A percentile compares a stretch with the other conserved stretches of the same genome.
phyloP scores from a whole-genome alignment of 1,139 yeast species.

The Candida sp. region DNA sequence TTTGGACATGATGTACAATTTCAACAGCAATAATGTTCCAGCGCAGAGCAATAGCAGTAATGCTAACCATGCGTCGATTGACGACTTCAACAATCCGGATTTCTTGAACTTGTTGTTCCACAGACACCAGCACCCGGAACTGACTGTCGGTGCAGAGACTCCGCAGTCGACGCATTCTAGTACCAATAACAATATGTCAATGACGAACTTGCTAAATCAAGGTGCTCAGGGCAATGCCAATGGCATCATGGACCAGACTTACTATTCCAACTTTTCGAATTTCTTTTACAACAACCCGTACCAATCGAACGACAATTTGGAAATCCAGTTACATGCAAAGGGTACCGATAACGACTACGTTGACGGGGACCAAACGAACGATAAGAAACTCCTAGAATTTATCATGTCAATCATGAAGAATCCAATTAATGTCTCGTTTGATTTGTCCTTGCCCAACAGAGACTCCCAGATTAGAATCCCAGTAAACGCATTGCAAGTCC shows the following conservation, averaged over 20 bases:
- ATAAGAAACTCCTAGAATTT: conserved; percentile 45
- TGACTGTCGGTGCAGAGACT: conserved; percentile 9
- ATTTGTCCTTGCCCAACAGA: conserved; percentile 27
- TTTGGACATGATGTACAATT: conserved; percentile 51
- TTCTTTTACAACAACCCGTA: conserved; percentile 49
- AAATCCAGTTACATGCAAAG: conserved; percentile 47
- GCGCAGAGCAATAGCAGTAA: conserved; percentile 8
- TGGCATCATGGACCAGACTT: conserved; percentile 35
- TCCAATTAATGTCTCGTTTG: conserved; percentile 44
- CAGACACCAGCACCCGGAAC: conserved; percentile 28
- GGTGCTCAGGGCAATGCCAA: conserved; percentile 13
- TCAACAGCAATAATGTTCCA: conserved; percentile 9
- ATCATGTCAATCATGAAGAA: conserved; percentile 53
- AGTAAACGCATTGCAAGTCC: conserved; percentile 62
- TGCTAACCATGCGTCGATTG: conserved; percentile 4
- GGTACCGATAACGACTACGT: conserved; percentile 34
- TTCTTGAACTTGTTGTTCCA: conserved; percentile 59
- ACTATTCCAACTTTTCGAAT: conserved; percentile 46
- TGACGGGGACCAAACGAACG: conserved; percentile 36
- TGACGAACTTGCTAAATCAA: conserved; percentile 26
- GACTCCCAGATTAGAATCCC: conserved; percentile 48
- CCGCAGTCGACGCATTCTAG: conserved; percentile 10
- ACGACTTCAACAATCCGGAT: conserved; percentile 20
- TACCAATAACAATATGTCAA: conserved; percentile 20
- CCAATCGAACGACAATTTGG: conserved; percentile 44